Evolutionary conservation across 345 rosid species (phyloP), one percentile per base, ranked within the genome.

Genomic region (Populus ilicifolia): DNA sequence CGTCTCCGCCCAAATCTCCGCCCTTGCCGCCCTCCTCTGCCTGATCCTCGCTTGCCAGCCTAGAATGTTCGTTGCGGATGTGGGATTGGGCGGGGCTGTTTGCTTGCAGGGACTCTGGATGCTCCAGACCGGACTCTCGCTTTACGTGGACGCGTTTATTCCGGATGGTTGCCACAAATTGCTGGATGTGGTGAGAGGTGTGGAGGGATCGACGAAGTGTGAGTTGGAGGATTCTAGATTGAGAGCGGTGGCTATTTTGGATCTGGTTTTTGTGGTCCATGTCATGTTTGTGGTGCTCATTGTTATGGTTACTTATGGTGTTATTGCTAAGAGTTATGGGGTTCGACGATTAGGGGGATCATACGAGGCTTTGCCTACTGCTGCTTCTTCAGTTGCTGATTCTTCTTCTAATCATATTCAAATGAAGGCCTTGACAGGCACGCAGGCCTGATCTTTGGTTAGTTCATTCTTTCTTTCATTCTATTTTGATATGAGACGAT

Each of bases 61-160:
- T 5, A 80, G 86, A 59, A 80, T 93, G 64, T 96, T 92, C 46
- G 66, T 91, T 2, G 98, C 96, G 16, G 98, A 96, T 39, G 85
- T 87, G 14, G 97, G 88, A 0, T 85, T 96, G 11, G 93, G 87
- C 35, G 92, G 88, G 27, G 50, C 97, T 23, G 14, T 96, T 61
- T 92, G 92, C 75, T 74, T 96, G 69, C 96, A 93, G 80, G 99
- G 98, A 11, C 89, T 96, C 7, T 93, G 99, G 99, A 86, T 71
- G 46, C 85, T 96, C 12, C 98, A 93, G 78, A 93, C 98, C 0
- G 99, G 99, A 6, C 92, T 93, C 41, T 89, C 97, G 14, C 88
- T 96, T 8, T 91, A 89, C 79, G 99, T 92, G 0, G 98, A 96
- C 21, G 90, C 88, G 1, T 93, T 93, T 59, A 93, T 96, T 21